Conservation (phyloP, 805 yeast species). For the Candida anglica region DNA sequence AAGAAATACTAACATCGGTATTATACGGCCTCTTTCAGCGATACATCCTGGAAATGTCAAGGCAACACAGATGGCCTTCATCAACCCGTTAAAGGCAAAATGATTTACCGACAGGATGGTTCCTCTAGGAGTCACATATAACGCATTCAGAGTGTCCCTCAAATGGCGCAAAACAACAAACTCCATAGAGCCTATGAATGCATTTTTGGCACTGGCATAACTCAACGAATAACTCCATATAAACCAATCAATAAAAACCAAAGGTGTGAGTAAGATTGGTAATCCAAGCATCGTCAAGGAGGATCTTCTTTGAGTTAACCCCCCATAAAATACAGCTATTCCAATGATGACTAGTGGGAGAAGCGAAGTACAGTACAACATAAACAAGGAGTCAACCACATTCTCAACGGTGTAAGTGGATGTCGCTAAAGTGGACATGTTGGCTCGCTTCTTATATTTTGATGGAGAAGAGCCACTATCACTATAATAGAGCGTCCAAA, state of each 20-base stretch:
- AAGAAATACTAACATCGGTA: slow-evolving; percentile 38
- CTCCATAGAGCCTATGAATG: slow-evolving; percentile 29
- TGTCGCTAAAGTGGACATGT: neutral
- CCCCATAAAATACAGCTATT: slow-evolving; percentile 37
- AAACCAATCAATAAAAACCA: slow-evolving; percentile 38
- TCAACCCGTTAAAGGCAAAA: slow-evolving; percentile 35
- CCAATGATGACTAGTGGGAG: slow-evolving; percentile 32
- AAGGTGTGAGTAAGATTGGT: slow-evolving; percentile 27
- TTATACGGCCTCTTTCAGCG: slow-evolving; percentile 39
- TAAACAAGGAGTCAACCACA: slow-evolving; percentile 26
- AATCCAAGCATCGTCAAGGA: slow-evolving; percentile 36
- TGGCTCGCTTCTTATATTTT: no score
- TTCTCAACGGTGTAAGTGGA: neutral
- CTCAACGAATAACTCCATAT: slow-evolving; percentile 43
- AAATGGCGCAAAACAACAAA: slow-evolving; percentile 29
- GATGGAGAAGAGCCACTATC: no score
- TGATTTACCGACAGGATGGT: slow-evolving; percentile 32
- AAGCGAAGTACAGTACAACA: slow-evolving; percentile 31
- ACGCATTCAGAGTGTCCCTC: slow-evolving; percentile 9
- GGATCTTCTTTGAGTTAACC: slow-evolving; percentile 39
- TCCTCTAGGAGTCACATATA: slow-evolving; percentile 36
- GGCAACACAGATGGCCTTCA: slow-evolving; percentile 35
- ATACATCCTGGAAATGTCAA: slow-evolving; percentile 42
- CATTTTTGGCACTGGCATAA: slow-evolving; percentile 29
- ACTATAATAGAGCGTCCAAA: no score